A percentile compares a stretch with the other conserved stretches of the same genome.
Conservation (phyloP, 2,329 filamentous ascomycete genomes). For the Sordariomycetes sp. region DNA sequence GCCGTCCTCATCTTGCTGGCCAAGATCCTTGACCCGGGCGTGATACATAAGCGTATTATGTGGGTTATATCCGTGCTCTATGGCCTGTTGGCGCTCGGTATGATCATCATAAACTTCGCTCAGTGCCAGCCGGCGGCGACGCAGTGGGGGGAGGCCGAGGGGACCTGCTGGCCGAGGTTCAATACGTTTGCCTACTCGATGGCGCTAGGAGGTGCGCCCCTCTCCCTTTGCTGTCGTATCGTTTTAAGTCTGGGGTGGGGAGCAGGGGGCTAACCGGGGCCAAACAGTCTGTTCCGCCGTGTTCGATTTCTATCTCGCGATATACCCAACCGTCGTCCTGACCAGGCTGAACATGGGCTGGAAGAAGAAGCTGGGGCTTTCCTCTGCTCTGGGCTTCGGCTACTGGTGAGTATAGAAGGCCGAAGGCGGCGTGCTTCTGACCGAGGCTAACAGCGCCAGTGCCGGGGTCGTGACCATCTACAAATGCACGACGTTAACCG, state of each 20-base stretch:
- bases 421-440: too few species aligned
- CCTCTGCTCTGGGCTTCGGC: constrained; percentile 24
- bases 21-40: constrained; percentile 24
- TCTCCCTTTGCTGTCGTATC: not conserved
- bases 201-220: constrained; percentile 26
- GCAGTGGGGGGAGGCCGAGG: constrained; percentile 25
- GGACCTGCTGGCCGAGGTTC: constrained; percentile 21
- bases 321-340: constrained; percentile 27
- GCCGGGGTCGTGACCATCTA: constrained; percentile 17
- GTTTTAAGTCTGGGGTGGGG: too few species aligned
- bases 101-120: constrained; percentile 21
- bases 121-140: constrained; percentile 27
- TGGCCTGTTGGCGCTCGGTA: constrained; percentile 22
- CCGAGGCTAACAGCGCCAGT: constrained; percentile 5
- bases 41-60: constrained; percentile 20
- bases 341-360: constrained; percentile 23
- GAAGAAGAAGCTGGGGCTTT: constrained; percentile 28
- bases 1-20: constrained; percentile 26
- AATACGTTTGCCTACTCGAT: constrained; percentile 27
- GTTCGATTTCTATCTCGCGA: constrained; percentile 29
- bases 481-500: constrained; percentile 23
- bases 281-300: constrained; percentile 15
- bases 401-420: constrained; percentile 21
- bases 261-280: not conserved
- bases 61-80: constrained; percentile 23